These are phyloP conservation scores for Ampelocalamus luodianensis DNA, from an alignment of 176 grass and related monocot species.

Conservation along the genomic window DNA sequence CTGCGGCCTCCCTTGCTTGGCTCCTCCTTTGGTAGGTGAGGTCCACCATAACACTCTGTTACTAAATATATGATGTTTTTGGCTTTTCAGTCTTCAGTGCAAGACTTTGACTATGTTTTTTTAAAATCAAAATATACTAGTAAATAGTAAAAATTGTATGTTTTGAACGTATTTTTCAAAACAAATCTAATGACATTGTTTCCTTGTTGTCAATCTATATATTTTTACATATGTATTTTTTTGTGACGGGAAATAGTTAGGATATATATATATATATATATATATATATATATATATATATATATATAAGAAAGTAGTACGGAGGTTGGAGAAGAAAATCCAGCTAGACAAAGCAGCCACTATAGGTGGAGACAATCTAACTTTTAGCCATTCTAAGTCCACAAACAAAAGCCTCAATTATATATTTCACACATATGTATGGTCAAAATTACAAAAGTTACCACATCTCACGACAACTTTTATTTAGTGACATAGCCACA, in stretches of 20 bases:
- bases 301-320: no score
- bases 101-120: neutral
- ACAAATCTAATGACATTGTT: slow-evolving; percentile 11
- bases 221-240: neutral
- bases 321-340: neutral
- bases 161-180: neutral
- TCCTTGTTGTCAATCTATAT: neutral
- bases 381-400: neutral
- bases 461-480: neutral
- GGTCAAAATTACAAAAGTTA: neutral
- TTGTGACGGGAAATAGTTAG: neutral
- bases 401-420: neutral
- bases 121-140: neutral
- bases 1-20: no score
- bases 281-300: no score
- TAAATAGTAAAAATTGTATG: neutral
- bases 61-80: neutral
- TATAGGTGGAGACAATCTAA: neutral
- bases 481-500: neutral
- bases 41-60: no score
- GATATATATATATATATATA: no score
- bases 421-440: neutral
- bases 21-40: no score
- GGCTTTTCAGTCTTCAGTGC: neutral
- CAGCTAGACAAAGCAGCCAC: neutral